phyloP scores from a whole-genome alignment of 106 monocot species.

The Hemerocallis citrina region DNA sequence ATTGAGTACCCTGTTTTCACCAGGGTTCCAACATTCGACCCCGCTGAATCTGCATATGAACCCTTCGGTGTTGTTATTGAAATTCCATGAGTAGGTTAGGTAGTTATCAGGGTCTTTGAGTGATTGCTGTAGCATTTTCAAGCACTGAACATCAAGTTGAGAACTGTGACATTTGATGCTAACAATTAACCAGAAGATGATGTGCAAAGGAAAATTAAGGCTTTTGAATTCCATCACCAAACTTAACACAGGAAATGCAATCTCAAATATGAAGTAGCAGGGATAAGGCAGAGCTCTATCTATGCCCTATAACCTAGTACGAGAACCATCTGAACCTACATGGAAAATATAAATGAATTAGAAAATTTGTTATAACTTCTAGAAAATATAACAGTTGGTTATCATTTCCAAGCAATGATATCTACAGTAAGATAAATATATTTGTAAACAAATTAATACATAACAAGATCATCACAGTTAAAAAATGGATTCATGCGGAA shows the following conservation, averaged over 20 bases:
- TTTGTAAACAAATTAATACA: too few species aligned
- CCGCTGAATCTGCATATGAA: slow-evolving; percentile 69
- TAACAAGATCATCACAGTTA: too few species aligned
- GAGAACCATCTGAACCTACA: neutral
- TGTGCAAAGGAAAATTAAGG: slow-evolving; percentile 8
- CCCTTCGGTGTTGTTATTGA: slow-evolving; percentile 44
- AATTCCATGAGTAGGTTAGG: slow-evolving; percentile 42
- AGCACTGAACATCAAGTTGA: slow-evolving; percentile 50
- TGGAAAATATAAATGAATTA: neutral
- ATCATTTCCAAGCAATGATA: too few species aligned
- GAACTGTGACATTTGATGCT: slow-evolving; percentile 28
- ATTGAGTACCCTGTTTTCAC: slow-evolving; percentile 71
- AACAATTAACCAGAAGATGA: slow-evolving; percentile 28
- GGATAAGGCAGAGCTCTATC: neutral
- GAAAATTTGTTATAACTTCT: too few species aligned
- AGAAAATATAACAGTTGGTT: too few species aligned
- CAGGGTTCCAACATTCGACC: slow-evolving; percentile 89
- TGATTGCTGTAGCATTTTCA: slow-evolving; percentile 41
- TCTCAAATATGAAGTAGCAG: neutral
- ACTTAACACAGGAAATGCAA: neutral
- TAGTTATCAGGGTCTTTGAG: slow-evolving; percentile 46
- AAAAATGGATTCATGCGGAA: too few species aligned
- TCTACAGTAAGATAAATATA: too few species aligned
- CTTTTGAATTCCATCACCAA: slow-evolving; percentile 9
- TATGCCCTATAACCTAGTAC: neutral